Base-by-base conservation (phyloP, 2,329 filamentous ascomycete genomes). In the Aspergillus spinulosporus region DNA sequence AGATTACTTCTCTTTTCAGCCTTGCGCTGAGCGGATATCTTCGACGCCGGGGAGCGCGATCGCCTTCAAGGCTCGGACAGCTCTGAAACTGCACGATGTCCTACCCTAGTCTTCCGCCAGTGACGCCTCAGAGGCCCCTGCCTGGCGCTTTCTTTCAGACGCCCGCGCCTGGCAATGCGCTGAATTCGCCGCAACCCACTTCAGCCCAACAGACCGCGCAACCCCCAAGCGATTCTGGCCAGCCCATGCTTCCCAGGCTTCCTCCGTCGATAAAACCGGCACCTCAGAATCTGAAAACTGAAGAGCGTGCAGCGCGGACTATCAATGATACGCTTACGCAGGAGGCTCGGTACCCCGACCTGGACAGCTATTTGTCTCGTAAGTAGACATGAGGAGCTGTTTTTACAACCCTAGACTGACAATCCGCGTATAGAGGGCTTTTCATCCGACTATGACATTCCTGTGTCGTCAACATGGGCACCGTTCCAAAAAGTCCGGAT, bases 321-420 rank as follows among this genome's bases (percentile, higher is more conserved):
- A 88, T 99, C 72, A 96, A 96, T 73, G 83, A 86, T 62, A 87
- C 89, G 44, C 78, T 97, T 44, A 80, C 84, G 57, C 80, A 82
- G 57, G 93, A 97, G 69, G 85, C 87, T 66, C 85, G 85, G 68
- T 99, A 91, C 69, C 92, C 92, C 5, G 90, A 96, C 62, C 79
- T 99, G 14, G 93, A 97, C 72, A 88, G 85, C 56, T 96, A 96
- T 76, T 86, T 95, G 66, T 85, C 87, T 75, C 90, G 92, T 94
- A 80, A 81, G 90, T 83, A 52, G 49, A 53, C 39, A n/a, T 21
- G 21, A 55, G 45, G 49, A 49, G 4, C 62, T 63, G 59, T 60
- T 69, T 74, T 64, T 78, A 45, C 14, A 9, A 36, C 4, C 34
- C 34, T 21, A 40, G 31, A 26, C 49, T 63, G 48, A 62, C 53